Evolutionary conservation across 257 asterid genomes (phyloP), one percentile per base, ranked within the genome.

Genomic region (Perilla frutescens): DNA sequence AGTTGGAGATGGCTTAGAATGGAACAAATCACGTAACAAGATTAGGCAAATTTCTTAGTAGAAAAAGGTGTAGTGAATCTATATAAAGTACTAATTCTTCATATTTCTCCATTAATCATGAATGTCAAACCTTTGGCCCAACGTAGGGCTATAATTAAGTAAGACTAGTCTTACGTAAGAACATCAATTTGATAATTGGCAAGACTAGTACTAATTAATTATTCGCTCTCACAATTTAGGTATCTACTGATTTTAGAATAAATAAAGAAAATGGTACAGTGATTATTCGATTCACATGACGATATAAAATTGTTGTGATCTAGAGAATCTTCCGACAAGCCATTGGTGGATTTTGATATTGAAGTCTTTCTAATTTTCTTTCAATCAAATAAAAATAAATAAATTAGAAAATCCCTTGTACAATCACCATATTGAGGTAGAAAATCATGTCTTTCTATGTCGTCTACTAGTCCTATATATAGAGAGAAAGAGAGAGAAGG

Each of bases 401-500:
- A 49, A 20, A 78, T 7, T n/a, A 50, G n/a, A 3, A 69, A 56
- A 56, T 41, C 43, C 36, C 40, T 57, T 45, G 50, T 57, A 53
- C 58, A 47, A 20, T 70, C 55, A 76, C 14, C 11, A 34, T 9
- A 34, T 48, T 56, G 64, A 62, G 80, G 75, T 77, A 51, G 68
- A 67, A 66, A 61, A 66, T 67, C 70, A 26, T 6, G 40, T 45
- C 39, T 66, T 47, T 11, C 59, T 71, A 3, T 41, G 57, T 71
- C 45, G 57, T 71, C 45, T 45, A 45, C 31, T 29, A 8, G 1
- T 53, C 66, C 54, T 76, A 47, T 75, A 75, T 75, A 79, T 76
- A 75, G 41, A 74, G 72, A 45, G 66, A 29, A 65, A 75, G 41
- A 74, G 72, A 45, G 66, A 29, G 65, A 70, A 62, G 37, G 55